Evolutionary conservation across 2,329 filamentous ascomycete genomes (phyloP), one percentile per base, ranked within the genome.

Genomic region (Trichoderma afroharzianum): DNA sequence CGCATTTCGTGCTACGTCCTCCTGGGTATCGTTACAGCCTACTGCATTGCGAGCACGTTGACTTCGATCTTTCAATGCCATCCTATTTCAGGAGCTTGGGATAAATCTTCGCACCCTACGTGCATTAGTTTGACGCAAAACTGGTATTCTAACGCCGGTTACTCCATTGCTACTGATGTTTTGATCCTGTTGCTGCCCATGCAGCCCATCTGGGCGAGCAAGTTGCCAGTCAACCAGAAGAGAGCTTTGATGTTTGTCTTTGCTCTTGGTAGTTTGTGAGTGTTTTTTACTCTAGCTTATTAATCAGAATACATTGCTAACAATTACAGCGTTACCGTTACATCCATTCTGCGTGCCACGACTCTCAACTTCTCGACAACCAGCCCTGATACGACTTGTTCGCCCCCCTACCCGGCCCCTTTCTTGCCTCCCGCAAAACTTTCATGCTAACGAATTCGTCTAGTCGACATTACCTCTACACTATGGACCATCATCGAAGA

Each of bases 1-100:
- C 81, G 82, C 9, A 79, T 81, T 3, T 77, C 81, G 43, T 86
- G 83, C 72, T 82, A 82, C 71, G 70, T 78, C 18, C 76, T 87
- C 47, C 76, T 86, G 26, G 75, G 74, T 61, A 77, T 87, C 67
- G 81, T 88, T 18, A 24, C 82, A 12, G 76, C 79, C n/a, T 88
- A 84, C 76, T 84, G 82, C 74, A 72, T 85, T 6, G 82, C 81
- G n/a, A 83, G 84, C 4, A 81, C 82, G 1, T 75, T 80, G 3
- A 81, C 82, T 3, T 85, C 85, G 6, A 82, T 87, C 62, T 84
- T 83, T 75, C 85, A 88, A 73, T 88, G 87, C 76, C 80, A 71
- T 2, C 87, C 87, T 3, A 79, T 88, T 55, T 70, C 76, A 2
- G 81, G 82, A 9, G 82, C 83, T 4, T 88, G 84, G 83, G 79